Evolutionary conservation across 2,329 filamentous ascomycete genomes (phyloP).

Genomic region (Exophiala sideris): DNA sequence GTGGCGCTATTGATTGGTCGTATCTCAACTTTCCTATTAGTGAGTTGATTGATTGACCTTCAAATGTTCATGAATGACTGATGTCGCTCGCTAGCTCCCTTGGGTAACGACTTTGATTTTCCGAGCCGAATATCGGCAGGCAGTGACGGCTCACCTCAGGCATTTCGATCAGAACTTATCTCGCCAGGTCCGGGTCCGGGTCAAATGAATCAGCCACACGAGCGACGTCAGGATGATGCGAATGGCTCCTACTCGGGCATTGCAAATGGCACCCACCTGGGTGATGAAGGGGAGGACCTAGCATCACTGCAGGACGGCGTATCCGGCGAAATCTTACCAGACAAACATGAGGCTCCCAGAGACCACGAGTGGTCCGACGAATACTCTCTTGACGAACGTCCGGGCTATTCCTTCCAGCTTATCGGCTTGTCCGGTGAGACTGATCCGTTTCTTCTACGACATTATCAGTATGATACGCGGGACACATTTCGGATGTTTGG

Average conservation of each 20-base stretch:
- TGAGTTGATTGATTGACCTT: constrained; percentile 3
- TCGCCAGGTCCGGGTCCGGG: not conserved
- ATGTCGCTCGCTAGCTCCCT: constrained; percentile 3
- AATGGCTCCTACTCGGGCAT: constrained; percentile 1
- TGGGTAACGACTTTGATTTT: constrained; percentile 4
- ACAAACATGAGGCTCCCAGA: constrained; percentile 4
- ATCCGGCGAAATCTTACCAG: not conserved
- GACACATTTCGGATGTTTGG: constrained; percentile 14
- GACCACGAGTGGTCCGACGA: constrained; percentile 8
- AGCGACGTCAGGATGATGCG: not conserved
- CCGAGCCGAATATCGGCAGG: constrained; percentile 3
- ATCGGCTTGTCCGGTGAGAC: constrained; percentile 10
- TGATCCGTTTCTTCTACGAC: constrained; percentile 15
- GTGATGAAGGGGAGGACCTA: too few species aligned
- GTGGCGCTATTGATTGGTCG: constrained; percentile 11
- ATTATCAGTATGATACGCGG: constrained; percentile 11
- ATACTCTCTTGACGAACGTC: constrained; percentile 12
- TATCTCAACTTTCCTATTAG: constrained; percentile 12
- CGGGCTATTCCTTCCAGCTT: constrained; percentile 12
- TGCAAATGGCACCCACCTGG: not conserved
- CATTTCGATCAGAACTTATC: constrained; percentile 8
- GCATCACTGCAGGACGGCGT: not conserved
- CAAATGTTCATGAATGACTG: constrained; percentile 2
- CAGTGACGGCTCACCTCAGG: constrained; percentile 10
- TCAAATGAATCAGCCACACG: not conserved